Evolutionary conservation across 225 moss, liverwort and hornwort species (phyloP).

Genomic region (Polytrichum commune): DNA sequence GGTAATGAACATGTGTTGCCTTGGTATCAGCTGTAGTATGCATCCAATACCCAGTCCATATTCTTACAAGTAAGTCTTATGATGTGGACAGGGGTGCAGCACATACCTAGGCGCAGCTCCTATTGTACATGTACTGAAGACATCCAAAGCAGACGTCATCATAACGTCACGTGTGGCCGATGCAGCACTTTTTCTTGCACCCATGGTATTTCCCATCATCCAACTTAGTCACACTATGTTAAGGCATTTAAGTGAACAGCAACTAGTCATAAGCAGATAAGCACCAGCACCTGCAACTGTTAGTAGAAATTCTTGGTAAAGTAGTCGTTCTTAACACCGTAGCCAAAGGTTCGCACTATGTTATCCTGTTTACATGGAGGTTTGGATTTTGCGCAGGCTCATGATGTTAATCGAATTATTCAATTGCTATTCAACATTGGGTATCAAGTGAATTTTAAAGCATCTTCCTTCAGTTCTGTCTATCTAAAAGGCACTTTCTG

Average conservation of each 20-base stretch:
- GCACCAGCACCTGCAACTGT: neutral
- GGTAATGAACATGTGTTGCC: too few species aligned
- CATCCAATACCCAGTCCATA: too few species aligned
- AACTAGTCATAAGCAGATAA: too few species aligned
- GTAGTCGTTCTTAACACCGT: neutral
- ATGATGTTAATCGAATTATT: too few species aligned
- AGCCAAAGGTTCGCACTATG: neutral
- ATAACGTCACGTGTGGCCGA: conserved; percentile 80
- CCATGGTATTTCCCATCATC: conserved; percentile 47
- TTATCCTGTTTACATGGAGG: too few species aligned
- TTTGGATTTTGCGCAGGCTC: too few species aligned
- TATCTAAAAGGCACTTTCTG: neutral
- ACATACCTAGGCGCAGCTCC: conserved; percentile 86
- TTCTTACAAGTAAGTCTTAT: conserved; percentile 10
- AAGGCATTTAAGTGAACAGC: too few species aligned
- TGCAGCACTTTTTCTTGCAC: conserved; percentile 82
- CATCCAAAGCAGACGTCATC: conserved; percentile 54
- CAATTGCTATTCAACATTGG: too few species aligned
- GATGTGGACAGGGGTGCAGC: conserved; percentile 57
- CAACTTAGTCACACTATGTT: neutral
- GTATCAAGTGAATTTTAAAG: too few species aligned
- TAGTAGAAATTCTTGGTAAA: neutral
- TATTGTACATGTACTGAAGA: conserved; percentile 63
- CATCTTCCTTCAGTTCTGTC: neutral
- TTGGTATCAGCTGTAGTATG: too few species aligned